phyloP scores from a whole-genome alignment of 108 stramenopile species.

The Fragilariopsis cylindrus region DNA sequence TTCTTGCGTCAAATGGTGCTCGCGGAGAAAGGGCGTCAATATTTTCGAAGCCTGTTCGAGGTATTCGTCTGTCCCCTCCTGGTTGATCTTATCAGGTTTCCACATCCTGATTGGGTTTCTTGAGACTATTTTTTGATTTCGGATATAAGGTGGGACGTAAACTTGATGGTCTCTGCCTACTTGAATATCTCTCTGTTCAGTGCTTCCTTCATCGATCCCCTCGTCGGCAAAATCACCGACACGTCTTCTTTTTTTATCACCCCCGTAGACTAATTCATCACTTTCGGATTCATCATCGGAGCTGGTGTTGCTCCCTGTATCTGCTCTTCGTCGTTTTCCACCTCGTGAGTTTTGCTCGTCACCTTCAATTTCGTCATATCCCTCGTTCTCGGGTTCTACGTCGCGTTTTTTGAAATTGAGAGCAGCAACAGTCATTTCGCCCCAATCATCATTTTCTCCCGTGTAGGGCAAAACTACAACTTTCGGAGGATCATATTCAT shows the following conservation, averaged over 20 bases:
- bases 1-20: slow-evolving; percentile 28
- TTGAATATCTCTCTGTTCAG: slow-evolving; percentile 56
- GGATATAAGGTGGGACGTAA: slow-evolving; percentile 47
- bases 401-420: slow-evolving; percentile 1
- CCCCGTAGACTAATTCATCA: not conserved
- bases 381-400: slow-evolving; percentile 5
- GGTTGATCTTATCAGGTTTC: slow-evolving; percentile 49
- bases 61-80: slow-evolving; percentile 43
- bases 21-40: slow-evolving; percentile 46
- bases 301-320: not conserved
- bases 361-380: slow-evolving; percentile 3
- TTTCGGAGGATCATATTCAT: not conserved
- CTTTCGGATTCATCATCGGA: not conserved
- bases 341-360: slow-evolving; percentile 2
- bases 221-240: slow-evolving; percentile 25
- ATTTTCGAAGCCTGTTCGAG: slow-evolving; percentile 44
- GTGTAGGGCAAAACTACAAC: slow-evolving; percentile 25
- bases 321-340: not conserved
- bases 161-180: slow-evolving; percentile 76
- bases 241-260: slow-evolving; percentile 27
- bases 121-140: slow-evolving; percentile 31
- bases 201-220: slow-evolving; percentile 52
- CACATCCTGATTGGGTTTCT: slow-evolving; percentile 63
- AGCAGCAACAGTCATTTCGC: slow-evolving; percentile 6
- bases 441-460: slow-evolving; percentile 28